These are phyloP conservation scores for Tetrapisispora iriomotensis DNA, from an alignment of 805 yeast genomes.

Conservation along the genomic window DNA sequence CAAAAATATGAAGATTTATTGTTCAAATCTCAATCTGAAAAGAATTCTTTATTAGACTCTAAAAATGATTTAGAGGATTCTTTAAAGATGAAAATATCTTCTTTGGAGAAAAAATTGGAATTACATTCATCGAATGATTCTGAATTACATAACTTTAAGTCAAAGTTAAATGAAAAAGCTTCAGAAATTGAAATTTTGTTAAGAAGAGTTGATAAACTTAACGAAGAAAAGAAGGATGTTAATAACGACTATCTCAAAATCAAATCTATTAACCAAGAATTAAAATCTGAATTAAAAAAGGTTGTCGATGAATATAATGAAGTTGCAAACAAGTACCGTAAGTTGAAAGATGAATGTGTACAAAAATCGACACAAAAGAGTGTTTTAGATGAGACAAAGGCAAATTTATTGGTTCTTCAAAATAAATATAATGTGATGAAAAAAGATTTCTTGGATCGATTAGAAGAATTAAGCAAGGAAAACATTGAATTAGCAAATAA, in stretches of 20 bases:
- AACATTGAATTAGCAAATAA: not conserved
- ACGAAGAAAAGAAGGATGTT: conserved; percentile 5
- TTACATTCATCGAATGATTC: conserved; percentile 9
- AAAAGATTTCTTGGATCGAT: conserved; percentile 15
- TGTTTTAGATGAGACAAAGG: conserved; percentile 3
- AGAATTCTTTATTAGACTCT: conserved; percentile 9
- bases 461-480: conserved; percentile 19
- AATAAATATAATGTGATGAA: conserved; percentile 12
- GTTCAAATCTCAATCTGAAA: conserved; percentile 11
- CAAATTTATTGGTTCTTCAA: conserved; percentile 1
- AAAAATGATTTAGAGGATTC: conserved; percentile 12
- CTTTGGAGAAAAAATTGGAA: conserved; percentile 13
- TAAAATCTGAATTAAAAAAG: conserved; percentile 26
- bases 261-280: conserved; percentile 20
- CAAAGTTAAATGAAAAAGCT: not conserved
- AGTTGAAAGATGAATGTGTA: not conserved
- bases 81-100: conserved; percentile 10
- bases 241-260: conserved; percentile 15
- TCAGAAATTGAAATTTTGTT: not conserved
- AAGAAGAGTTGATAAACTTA: conserved; percentile 8
- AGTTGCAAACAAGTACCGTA: conserved; percentile 17
- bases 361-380: conserved; percentile 2
- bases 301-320: conserved; percentile 23
- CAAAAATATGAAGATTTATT: conserved; percentile 12
- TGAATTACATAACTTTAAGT: conserved; percentile 8